Conservation (phyloP, 2,329 filamentous ascomycete species). For the Penicillium polonicum region DNA sequence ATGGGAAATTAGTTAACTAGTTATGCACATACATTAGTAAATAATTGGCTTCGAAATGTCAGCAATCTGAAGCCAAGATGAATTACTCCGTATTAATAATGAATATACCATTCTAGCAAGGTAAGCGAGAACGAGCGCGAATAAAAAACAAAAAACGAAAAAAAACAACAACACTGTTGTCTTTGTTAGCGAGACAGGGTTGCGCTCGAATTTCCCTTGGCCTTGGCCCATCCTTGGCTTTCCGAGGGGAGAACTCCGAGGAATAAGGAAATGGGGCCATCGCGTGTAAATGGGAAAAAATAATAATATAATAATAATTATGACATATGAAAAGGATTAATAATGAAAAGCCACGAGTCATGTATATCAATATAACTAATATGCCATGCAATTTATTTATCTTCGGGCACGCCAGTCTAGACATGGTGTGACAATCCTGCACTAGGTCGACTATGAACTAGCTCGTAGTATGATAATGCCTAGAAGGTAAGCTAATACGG, state of each 20-base stretch:
- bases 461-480: background rate
- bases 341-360: conserved; percentile 18
- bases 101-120: background rate
- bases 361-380: conserved; percentile 15
- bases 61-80: background rate
- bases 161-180: background rate
- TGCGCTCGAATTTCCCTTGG: background rate
- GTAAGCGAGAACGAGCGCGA: conserved; percentile 2
- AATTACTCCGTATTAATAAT: background rate
- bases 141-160: background rate
- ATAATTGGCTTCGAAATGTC: background rate
- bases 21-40: background rate
- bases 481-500: background rate
- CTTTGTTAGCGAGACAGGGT: conserved; percentile 10
- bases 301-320: background rate
- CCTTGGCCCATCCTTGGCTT: background rate
- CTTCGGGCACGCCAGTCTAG: background rate
- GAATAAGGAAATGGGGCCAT: conserved; percentile 1
- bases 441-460: background rate
- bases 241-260: background rate
- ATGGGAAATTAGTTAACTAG: background rate
- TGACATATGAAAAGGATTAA: background rate
- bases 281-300: background rate
- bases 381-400: conserved; percentile 17
- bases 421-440: background rate